Evolutionary conservation across 768 basidiomycete species (phyloP).

Genomic region (Suillus placidus): DNA sequence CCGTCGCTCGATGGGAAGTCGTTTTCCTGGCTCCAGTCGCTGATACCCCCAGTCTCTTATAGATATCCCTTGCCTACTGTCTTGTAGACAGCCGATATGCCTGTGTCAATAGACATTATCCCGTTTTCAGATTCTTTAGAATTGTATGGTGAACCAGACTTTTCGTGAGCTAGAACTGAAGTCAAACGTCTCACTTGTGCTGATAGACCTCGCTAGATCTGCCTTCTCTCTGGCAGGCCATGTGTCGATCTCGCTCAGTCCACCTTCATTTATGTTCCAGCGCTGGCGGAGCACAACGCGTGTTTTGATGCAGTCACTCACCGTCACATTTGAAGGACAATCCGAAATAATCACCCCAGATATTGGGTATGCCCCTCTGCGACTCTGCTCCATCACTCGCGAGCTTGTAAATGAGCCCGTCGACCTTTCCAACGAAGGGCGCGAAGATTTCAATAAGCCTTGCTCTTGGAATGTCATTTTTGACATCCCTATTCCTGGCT

Average conservation of each 20-base stretch:
- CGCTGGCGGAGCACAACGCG: constrained; percentile 48
- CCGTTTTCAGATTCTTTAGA: constrained; percentile 60
- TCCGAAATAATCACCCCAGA: constrained; percentile 67
- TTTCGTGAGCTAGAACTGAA: constrained; percentile 49
- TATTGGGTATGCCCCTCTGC: constrained; percentile 68
- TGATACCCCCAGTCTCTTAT: constrained; percentile 17
- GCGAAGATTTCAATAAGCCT: constrained; percentile 55
- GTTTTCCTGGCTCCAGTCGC: constrained; percentile 18
- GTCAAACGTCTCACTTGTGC: constrained; percentile 11
- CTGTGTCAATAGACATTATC: constrained; percentile 64
- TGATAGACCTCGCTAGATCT: constrained; percentile 50
- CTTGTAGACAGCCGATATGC: constrained; percentile 47
- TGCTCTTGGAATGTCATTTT: constrained; percentile 78
- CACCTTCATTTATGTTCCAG: constrained; percentile 59
- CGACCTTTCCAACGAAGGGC: constrained; percentile 65
- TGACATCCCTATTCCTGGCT: constrained; percentile 84
- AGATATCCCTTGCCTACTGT: constrained; percentile 17
- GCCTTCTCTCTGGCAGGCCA: constrained; percentile 89
- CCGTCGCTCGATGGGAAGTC: background rate
- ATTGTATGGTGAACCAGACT: constrained; percentile 71
- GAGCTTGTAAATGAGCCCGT: constrained; percentile 56
- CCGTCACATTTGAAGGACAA: constrained; percentile 84
- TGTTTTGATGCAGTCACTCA: constrained; percentile 67
- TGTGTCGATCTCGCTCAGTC: constrained; percentile 63
- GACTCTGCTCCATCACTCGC: constrained; percentile 67